Evolutionary conservation across 2,329 filamentous ascomycete species (phyloP).

Genomic region (Colletotrichum sp.): DNA sequence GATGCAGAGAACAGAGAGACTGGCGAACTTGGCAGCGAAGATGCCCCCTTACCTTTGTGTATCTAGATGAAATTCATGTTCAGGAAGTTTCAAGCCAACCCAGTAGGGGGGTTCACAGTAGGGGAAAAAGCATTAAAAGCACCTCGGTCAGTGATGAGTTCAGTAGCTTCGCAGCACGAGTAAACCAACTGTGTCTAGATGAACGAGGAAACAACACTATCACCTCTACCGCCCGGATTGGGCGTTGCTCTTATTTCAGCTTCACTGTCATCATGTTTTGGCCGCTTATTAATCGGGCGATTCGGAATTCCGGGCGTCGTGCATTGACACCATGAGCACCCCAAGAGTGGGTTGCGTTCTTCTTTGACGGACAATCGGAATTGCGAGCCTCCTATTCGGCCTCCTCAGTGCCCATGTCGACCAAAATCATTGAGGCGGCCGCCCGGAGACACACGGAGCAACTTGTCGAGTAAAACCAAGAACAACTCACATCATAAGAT

Average conservation of each 20-base stretch:
- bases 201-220: not conserved
- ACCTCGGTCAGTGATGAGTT: too few relatives aligned
- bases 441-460: not conserved
- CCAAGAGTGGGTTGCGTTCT: not conserved
- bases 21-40: too few relatives aligned
- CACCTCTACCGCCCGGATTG: accelerated
- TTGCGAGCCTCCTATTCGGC: not conserved
- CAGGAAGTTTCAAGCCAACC: too few relatives aligned
- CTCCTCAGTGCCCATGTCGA: not conserved
- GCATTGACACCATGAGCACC: not conserved
- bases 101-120: too few relatives aligned
- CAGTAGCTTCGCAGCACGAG: too few relatives aligned
- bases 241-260: not conserved
- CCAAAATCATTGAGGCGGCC: not conserved
- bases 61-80: too few relatives aligned
- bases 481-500: not conserved
- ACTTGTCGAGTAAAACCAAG: not conserved
- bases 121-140: too few relatives aligned
- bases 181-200: too few relatives aligned
- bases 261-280: not conserved
- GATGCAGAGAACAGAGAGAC: too few relatives aligned
- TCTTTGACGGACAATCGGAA: not conserved
- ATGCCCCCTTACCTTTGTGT: too few relatives aligned
- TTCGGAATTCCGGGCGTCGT: not conserved
- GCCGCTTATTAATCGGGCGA: not conserved